Base-by-base conservation (phyloP, 2,329 filamentous ascomycete genomes). In the Fusarium succisae region DNA sequence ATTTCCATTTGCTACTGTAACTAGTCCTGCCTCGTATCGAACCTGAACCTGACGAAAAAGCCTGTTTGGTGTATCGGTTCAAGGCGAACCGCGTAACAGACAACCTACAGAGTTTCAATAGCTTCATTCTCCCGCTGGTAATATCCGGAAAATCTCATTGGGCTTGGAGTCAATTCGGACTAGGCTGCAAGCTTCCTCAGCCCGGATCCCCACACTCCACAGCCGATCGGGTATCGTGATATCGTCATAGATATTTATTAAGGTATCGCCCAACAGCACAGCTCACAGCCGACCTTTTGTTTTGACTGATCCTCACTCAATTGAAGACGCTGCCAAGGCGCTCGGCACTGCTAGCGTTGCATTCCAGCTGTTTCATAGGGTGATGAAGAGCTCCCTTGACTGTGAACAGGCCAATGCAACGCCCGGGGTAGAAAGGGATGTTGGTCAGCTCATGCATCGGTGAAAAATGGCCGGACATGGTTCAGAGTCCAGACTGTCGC, bases 181-280 rank as follows among this genome's bases (percentile, higher is more conserved):
- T 67, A 71, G 59, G 53, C 50, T 44, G 56, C 37, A 50, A 59
- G 39, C 45, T 44, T 41, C 71, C 44, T 57, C 41, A 48, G 48
- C 62, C 45, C 45, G 55, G 62, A 55, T 53, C 61, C 61, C 72
- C 72, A 63, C 65, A 58, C 72, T 43, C 69, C 54, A 53, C 62
- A 63, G 69, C 43, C 64, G 68, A 75, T 73, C 72, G 43, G 37
- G 60, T 65, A 37, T 63, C 57, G 43, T 60, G 35, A 71, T 57
- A 73, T 70, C 73, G 73, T 75, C 73, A 75, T 75, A 75, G 73
- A 75, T 58, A 56, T 62, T 64, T 43, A 20, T 53, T 59, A 39
- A 56, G 30, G 44, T 63, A 75, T 70, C 69, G 69, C 58, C 24
- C 44, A 48, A 48, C 13, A 48, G 45, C 50, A 43, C 48, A 59